Conservation (phyloP, 2,329 filamentous ascomycete species). For the Cordyceps militaris region DNA sequence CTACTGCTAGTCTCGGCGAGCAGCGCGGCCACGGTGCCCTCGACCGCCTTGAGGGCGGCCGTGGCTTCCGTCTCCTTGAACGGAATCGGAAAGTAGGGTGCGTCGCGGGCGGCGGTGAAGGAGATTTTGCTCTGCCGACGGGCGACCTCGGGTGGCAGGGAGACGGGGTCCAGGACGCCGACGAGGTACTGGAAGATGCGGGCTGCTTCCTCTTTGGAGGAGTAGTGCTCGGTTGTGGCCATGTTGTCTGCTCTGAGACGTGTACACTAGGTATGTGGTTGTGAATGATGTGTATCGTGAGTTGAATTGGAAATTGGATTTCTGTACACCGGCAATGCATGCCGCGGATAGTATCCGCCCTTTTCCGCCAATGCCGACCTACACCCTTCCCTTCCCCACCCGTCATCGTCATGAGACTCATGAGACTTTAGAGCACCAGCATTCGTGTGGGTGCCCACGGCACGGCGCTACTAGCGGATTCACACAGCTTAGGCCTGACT, state of each 20-base stretch:
- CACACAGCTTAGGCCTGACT: slow-evolving; percentile 4
- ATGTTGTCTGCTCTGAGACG: neutral
- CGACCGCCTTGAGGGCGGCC: slow-evolving; percentile 38
- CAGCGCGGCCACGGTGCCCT: slow-evolving; percentile 28
- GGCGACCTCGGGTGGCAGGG: slow-evolving; percentile 24
- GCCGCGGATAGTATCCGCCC: neutral
- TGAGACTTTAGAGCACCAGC: too few relatives aligned
- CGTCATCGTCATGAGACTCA: neutral
- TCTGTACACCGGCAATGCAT: too few relatives aligned
- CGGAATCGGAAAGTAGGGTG: slow-evolving; percentile 39
- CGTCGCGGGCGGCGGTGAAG: slow-evolving; percentile 29
- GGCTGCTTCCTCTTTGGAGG: slow-evolving; percentile 21
- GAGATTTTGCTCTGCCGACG: slow-evolving; percentile 21
- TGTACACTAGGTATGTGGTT: neutral
- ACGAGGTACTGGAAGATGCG: slow-evolving; percentile 21
- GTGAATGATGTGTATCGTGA: neutral
- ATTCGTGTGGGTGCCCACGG: too few relatives aligned
- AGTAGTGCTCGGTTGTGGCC: slow-evolving; percentile 15
- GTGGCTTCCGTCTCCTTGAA: slow-evolving; percentile 40
- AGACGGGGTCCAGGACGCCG: slow-evolving; percentile 21
- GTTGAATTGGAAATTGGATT: too few relatives aligned
- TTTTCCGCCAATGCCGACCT: neutral
- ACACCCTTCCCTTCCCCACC: neutral
- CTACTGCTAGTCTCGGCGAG: slow-evolving; percentile 23
- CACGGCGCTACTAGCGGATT: neutral